Base-by-base conservation (phyloP, 2,329 filamentous ascomycete genomes). In the Cercospora nicotianae region DNA sequence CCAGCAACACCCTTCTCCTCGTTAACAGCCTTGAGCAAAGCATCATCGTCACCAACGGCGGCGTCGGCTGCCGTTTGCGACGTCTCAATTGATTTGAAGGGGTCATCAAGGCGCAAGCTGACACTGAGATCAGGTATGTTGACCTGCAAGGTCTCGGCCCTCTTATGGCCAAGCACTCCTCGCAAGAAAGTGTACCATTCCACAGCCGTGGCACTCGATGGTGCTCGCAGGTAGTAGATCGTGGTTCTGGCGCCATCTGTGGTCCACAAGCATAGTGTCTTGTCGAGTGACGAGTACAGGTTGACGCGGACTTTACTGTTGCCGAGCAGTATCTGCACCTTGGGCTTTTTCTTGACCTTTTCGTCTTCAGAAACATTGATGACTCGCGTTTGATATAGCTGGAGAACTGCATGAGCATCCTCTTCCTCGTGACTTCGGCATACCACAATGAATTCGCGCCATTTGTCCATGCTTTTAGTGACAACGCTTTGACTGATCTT, bases 131-230 rank as follows among this genome's bases (percentile, higher is more conserved):
- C 87, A 1, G 89, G 89, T 10, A 90, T 85, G 68, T 86, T 84
- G 71, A 91, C 84, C 64, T 87, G 83, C 9, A 91, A 80, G 33
- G 84, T 84, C 42, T 82, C 81, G 4, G 86, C 82, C 64, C 87
- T 83, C 57, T 83, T 81, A 83, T 84, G 87, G 42, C 89, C 89
- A 20, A 90, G 79, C 7, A 85, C 81, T 63, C 86, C 85, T 12
- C 85, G 82, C 13, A 91, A 80, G 70, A 90, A 90, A 0, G 88
- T 90, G 74, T 88, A 90, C 89, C 89, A 91, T 75, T 91, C 89
- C 9, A 89, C 85, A 6, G 87, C 86, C 72, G 86, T 86, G 5
- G 87, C 85, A 2, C 84, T 82, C 18, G 88, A 89, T 12, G 86
- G 84, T 5, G 88, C 84, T 31, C 87, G 84, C 77, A 91, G 83